Evolutionary conservation across 306 rosid species (phyloP).

Genomic region (Vigna unguiculata): DNA sequence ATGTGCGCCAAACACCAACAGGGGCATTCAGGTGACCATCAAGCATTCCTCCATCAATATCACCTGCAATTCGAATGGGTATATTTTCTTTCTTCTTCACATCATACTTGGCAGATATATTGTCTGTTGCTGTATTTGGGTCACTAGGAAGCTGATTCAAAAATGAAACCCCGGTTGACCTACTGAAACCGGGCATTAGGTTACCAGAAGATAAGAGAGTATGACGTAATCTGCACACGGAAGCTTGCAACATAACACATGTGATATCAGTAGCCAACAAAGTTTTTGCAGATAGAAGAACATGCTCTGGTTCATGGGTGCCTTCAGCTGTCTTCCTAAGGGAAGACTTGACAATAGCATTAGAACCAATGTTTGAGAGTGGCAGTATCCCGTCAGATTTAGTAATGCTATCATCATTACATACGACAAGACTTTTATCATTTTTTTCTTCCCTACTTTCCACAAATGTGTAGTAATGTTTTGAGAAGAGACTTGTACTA

Average conservation of each 20-base stretch:
- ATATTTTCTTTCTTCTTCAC: constrained; percentile 86
- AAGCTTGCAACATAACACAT: constrained; percentile 82
- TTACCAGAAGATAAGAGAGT: constrained; percentile 71
- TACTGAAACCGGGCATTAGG: constrained; percentile 62
- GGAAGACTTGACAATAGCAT: constrained; percentile 59
- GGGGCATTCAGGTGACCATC: constrained; percentile 93
- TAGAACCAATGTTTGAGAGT: constrained; percentile 63
- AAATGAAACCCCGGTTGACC: constrained; percentile 60
- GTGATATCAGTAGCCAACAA: constrained; percentile 87
- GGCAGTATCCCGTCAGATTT: constrained; percentile 61
- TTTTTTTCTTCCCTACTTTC: constrained; percentile 70
- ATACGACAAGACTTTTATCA: constrained; percentile 53
- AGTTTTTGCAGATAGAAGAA: constrained; percentile 67
- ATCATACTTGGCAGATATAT: constrained; percentile 72
- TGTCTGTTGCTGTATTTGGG: constrained; percentile 69
- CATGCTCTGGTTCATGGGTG: constrained; percentile 62
- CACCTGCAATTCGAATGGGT: constrained; percentile 94
- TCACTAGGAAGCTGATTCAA: constrained; percentile 74
- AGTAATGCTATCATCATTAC: constrained; percentile 50
- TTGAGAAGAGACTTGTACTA: constrained; percentile 53
- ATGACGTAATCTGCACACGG: constrained; percentile 92
- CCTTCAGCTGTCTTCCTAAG: constrained; percentile 69
- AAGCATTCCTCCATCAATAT: constrained; percentile 81
- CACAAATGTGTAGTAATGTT: constrained; percentile 72
- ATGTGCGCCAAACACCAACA: constrained; percentile 97